Percentiles rank a stretch among this genome's conserved stretches.
Evolutionary conservation across 352 stramenopile species (phyloP).

Genomic region (Phytophthora podocarpi): DNA sequence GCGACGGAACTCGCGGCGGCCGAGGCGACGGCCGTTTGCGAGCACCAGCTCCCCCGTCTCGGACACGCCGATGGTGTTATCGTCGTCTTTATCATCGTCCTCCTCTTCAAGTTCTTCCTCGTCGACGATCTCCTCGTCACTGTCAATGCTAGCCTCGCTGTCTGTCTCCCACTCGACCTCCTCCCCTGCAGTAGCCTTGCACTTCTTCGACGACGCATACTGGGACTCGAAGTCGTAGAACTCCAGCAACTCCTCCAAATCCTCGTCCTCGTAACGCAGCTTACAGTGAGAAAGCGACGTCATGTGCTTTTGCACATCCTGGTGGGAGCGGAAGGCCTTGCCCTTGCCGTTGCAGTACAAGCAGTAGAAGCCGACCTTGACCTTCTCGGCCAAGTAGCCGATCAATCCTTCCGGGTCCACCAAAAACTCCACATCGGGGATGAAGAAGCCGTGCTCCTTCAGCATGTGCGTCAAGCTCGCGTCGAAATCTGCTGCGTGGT

Average conservation of each 20-base stretch:
- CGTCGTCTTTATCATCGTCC: conserved; percentile 50
- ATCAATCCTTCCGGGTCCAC: conserved; percentile 91
- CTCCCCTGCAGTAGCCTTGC: conserved; percentile 34
- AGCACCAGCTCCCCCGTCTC: conserved; percentile 91
- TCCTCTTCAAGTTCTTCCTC: conserved; percentile 53
- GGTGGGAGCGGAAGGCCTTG: conserved; percentile 87
- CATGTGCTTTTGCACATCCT: conserved; percentile 97
- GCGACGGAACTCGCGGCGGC: conserved; percentile 87
- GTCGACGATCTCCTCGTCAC: conserved; percentile 76
- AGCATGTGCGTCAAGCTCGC: conserved; percentile 91
- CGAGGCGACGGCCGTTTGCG: conserved; percentile 79
- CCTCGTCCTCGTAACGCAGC: conserved; percentile 90
- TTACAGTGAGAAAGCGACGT: conserved; percentile 91
- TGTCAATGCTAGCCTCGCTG: conserved; percentile 76
- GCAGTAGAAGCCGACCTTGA: conserved; percentile 95
- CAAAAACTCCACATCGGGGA: conserved; percentile 94
- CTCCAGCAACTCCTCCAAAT: conserved; percentile 89
- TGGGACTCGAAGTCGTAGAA: conserved; percentile 93
- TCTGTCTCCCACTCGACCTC: conserved; percentile 82
- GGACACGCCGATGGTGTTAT: conserved; percentile 75
- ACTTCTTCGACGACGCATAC: conserved; percentile 56
- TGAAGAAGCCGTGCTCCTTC: conserved; percentile 94
- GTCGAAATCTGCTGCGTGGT: conserved; percentile 68
- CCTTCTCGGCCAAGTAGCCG: conserved; percentile 95
- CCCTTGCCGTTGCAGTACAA: conserved; percentile 95